Base-by-base conservation (phyloP, 2,329 filamentous ascomycete species). In the Escovopsis sp. region DNA sequence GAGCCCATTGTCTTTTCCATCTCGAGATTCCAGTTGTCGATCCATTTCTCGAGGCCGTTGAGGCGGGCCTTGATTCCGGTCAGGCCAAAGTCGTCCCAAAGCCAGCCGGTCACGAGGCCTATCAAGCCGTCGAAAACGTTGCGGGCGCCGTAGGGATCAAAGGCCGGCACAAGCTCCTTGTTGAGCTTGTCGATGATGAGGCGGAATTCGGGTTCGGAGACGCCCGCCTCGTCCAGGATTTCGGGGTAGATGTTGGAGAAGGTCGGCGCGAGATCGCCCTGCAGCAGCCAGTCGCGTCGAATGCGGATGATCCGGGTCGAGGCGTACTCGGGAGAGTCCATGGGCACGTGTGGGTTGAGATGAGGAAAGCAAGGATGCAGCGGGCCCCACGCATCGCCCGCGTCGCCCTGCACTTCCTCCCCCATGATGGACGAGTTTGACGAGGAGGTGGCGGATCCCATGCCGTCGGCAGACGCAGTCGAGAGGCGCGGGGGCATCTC, bases 191-290 rank as follows among this genome's bases (percentile, higher is more conserved):
- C 78, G 43, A 98, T 77, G 28, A 96, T 66, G 10, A 71, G 70
- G 4, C 91, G 77, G 56, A 98, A 98, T 53, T 94, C 85, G 45
- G 81, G 80, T 59, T 98, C 91, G 1, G 77, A 73, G 36, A 98
- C 65, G 30, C 88, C 77, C 0, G 76, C 77, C 0, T 87, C 85
- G 50, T 95, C 88, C 7, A 98, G 69, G 45, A 98, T 94, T 58
- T 98, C 91, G 0, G 91, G 91, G 55, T 98, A 98, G 3, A 95
- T 69, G 54, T 96, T 95, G 12, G 85, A 91, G 58, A 93, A 96
- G 0, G 88, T 86, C 0, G 91, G 91, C 1, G 88, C 89, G 26
- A 94, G 67, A 60, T 98, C 91, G 33, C 89, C 91, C 47, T 80
- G 75, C 28, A 88, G 62, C 63, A 96, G 80, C 84, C 88, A 98